A percentile compares a stretch with the other conserved stretches of the same genome.
Conservation (phyloP, 2,329 filamentous ascomycete species). For the Madurella mycetomatis region DNA sequence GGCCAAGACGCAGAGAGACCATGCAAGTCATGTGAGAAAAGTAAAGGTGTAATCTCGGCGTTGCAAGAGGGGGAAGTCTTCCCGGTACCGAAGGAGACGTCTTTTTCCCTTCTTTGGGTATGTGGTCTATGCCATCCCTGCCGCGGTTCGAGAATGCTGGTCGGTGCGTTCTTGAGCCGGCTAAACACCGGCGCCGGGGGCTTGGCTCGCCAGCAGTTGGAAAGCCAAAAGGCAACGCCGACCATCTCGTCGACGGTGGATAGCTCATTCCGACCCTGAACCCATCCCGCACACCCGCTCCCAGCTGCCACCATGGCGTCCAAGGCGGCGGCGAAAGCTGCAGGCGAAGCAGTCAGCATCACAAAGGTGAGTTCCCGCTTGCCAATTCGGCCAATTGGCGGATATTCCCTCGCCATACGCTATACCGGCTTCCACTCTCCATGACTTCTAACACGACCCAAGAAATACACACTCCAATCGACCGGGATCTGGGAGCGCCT, state of each 20-base stretch:
- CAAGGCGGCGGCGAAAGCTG: slow-evolving; percentile 55
- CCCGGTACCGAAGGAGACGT: neutral
- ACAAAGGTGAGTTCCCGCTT: slow-evolving; percentile 47
- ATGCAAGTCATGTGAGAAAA: slow-evolving; percentile 21
- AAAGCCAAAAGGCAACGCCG: neutral
- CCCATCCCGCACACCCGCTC: slow-evolving; percentile 10
- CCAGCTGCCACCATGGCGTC: slow-evolving; percentile 52
- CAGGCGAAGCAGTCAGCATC: slow-evolving; percentile 51
- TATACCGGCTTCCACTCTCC: neutral
- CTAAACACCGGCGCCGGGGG: slow-evolving; percentile 12
- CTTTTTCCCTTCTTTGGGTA: neutral
- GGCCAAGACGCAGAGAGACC: neutral
- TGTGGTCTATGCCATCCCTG: slow-evolving; percentile 20
- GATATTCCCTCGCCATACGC: neutral
- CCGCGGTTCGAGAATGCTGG: neutral
- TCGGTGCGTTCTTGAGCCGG: slow-evolving; percentile 12
- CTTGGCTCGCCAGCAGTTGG: neutral
- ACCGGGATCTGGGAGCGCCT: slow-evolving; percentile 82
- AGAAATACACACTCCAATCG: slow-evolving; percentile 97
- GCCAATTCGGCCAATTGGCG: slow-evolving; percentile 16
- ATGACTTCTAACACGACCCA: slow-evolving; percentile 4
- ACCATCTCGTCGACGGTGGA: neutral
- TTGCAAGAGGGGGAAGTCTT: slow-evolving; percentile 1
- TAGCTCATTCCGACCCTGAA: slow-evolving; percentile 18
- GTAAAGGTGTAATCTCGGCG: slow-evolving; percentile 22